These are phyloP conservation scores for Lachnellula willkommii DNA, from an alignment of 2,329 filamentous ascomycete species.

Conservation along the genomic window DNA sequence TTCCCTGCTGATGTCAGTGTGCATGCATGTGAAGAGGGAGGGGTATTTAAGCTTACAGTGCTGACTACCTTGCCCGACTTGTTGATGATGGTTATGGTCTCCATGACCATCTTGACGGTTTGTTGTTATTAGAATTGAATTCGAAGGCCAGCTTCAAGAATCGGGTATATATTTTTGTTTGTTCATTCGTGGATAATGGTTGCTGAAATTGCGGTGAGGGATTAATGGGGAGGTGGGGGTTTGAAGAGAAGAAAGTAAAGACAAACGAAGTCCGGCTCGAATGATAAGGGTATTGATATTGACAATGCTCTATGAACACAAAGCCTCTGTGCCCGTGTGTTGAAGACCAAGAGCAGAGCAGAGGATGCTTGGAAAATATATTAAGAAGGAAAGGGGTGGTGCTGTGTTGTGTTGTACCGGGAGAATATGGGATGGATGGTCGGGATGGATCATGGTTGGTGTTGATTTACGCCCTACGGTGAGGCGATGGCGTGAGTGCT, in stretches of 20 bases:
- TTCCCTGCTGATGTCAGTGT: slow-evolving; percentile 56
- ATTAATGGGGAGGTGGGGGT: slow-evolving; percentile 3
- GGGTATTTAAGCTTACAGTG: slow-evolving; percentile 54
- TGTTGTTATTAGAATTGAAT: slow-evolving; percentile 3
- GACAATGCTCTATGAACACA: slow-evolving; percentile 3
- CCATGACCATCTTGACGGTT: slow-evolving; percentile 39
- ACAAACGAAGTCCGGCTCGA: slow-evolving; percentile 9
- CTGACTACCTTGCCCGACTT: slow-evolving; percentile 86
- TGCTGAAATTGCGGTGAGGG: slow-evolving; percentile 8
- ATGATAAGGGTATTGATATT: background rate
- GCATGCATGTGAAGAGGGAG: slow-evolving; percentile 2
- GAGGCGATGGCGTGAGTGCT: slow-evolving; percentile 12
- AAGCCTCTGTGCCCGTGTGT: slow-evolving; percentile 5
- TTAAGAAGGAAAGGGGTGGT: background rate
- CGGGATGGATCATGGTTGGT: too few relatives aligned
- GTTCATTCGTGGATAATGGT: slow-evolving; percentile 6
- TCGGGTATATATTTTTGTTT: slow-evolving; percentile 5
- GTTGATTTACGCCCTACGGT: background rate
- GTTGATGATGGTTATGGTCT: slow-evolving; percentile 87
- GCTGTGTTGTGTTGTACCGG: background rate
- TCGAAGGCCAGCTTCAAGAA: slow-evolving; percentile 26
- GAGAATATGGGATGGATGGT: background rate
- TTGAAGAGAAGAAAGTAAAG: slow-evolving; percentile 9
- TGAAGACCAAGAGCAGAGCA: slow-evolving; percentile 4
- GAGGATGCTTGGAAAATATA: background rate